Base-by-base conservation (phyloP, 306 rosid species). In the Cucurbita moschata region DNA sequence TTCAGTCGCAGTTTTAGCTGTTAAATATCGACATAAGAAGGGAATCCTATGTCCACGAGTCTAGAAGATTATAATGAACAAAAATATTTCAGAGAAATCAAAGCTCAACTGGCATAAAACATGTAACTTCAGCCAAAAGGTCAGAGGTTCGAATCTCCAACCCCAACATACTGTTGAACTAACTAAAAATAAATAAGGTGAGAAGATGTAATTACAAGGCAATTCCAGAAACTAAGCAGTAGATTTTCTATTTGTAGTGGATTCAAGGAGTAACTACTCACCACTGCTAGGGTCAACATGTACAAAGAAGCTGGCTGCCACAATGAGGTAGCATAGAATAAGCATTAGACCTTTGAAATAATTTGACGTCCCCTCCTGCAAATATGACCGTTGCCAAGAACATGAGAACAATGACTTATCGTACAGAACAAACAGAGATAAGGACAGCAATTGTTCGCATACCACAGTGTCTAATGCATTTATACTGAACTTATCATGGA, bases 291-390 rank as follows among this genome's bases (percentile, higher is more conserved):
- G 92, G 82, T 92, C 97, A n/a, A 89, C 84, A 42, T 92, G 97
- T 38, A 92, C 94, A 54, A 86, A 92, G 78, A 89, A 92, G 77
- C 95, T 92, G 85, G 97, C 96, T 54, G 96, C 97, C 72, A 92
- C 97, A 23, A 92, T 92, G 57, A 92, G 96, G 80, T 92, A 92
- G 87, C 97, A 88, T 26, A 92, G 85, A 63, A 92, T 84, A 77
- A 92, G 96, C 97, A 92, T 92, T 88, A 92, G 81, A 70, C 97
- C 97, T 77, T 92, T 92, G 71, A 92, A 92, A 79, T 92, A 89
- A 83, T 87, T 89, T 66, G 97, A 92, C 19, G 95, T 85, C 76
- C 97, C 97, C 82, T 92, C 96, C 97, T 92, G 85, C 79, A 84
- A 66, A 21, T 26, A 66, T 63, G 59, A 76, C 40, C 59, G 80